phyloP scores from a whole-genome alignment of 1,284 basidiomycete genomes.

The Cryptococcus sp. region DNA sequence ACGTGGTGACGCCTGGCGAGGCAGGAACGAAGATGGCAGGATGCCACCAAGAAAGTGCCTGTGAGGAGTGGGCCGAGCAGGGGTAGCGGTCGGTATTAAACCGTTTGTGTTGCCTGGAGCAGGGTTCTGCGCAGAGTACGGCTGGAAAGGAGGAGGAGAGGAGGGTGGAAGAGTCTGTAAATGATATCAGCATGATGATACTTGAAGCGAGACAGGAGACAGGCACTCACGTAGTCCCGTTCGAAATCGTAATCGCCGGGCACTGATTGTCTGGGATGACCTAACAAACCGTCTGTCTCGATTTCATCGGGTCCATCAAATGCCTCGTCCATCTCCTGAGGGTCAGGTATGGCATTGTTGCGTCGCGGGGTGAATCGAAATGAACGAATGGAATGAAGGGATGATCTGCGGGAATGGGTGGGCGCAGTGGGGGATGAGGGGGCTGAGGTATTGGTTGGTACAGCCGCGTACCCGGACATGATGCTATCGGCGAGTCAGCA shows the following conservation, averaged over 20 bases:
- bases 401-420: slow-evolving; percentile 33
- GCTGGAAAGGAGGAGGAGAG: slow-evolving; percentile 70
- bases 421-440: slow-evolving; percentile 24
- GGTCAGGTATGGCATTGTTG: slow-evolving; percentile 38
- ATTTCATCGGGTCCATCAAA: slow-evolving; percentile 47
- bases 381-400: slow-evolving; percentile 34
- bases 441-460: slow-evolving; percentile 11
- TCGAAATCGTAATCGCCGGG: slow-evolving; percentile 76
- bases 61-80: slow-evolving; percentile 55
- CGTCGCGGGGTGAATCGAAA: slow-evolving; percentile 23
- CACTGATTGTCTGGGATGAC: slow-evolving; percentile 24
- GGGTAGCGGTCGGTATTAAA: slow-evolving; percentile 61
- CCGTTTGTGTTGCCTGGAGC: slow-evolving; percentile 81
- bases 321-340: slow-evolving; percentile 52
- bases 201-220: slow-evolving; percentile 3
- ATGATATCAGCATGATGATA: slow-evolving; percentile 3
- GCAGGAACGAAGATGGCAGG: slow-evolving; percentile 72
- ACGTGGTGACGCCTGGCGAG: slow-evolving; percentile 44
- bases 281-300: slow-evolving; percentile 31
- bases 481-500: slow-evolving; percentile 8
- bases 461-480: slow-evolving; percentile 40
- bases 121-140: slow-evolving; percentile 62
- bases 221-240: slow-evolving; percentile 63
- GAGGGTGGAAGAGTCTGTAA: slow-evolving; percentile 61
- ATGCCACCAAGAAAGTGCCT: slow-evolving; percentile 69